phyloP scores from a whole-genome alignment of 2,329 filamentous ascomycete genomes.

The Penicillium olsonii region DNA sequence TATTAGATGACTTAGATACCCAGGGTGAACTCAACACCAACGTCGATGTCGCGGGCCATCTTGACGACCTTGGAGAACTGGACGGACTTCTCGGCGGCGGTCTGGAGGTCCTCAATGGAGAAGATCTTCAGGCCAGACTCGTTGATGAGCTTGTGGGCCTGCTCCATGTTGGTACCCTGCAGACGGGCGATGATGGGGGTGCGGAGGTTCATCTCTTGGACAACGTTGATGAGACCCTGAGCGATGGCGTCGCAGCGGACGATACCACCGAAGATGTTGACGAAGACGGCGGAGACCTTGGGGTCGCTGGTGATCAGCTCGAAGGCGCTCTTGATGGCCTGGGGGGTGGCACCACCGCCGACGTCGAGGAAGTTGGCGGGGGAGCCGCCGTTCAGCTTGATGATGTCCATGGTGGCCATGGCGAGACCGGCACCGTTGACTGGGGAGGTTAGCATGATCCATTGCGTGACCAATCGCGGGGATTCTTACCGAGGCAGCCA shows the following conservation, averaged over 20 bases:
- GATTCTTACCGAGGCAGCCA: conserved; percentile 72
- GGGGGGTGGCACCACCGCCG: conserved; percentile 92
- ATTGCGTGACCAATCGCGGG: background rate
- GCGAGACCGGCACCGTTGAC: conserved; percentile 98
- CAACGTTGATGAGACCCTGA: conserved; percentile 91
- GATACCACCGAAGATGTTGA: conserved; percentile 99
- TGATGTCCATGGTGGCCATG: conserved; percentile 99
- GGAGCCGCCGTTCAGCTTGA: conserved; percentile 96
- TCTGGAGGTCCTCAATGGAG: conserved; percentile 97
- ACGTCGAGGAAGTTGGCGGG: conserved; percentile 99
- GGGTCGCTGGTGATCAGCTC: conserved; percentile 98
- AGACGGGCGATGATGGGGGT: conserved; percentile 96
- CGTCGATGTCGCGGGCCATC: conserved; percentile 96
- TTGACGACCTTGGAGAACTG: conserved; percentile 99
- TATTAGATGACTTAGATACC: conserved; percentile 69
- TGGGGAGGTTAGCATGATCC: conserved; percentile 12
- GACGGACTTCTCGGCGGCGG: conserved; percentile 94
- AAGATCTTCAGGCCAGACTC: conserved; percentile 99
- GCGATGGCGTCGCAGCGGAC: conserved; percentile 97
- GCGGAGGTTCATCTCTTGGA: conserved; percentile 90
- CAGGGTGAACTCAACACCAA: conserved; percentile 91
- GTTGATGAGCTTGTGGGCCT: conserved; percentile 88
- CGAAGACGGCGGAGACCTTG: conserved; percentile 98
- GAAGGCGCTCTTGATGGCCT: conserved; percentile 96
- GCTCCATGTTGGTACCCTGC: conserved; percentile 97